A percentile compares a stretch with the other conserved stretches of the same genome.
These are phyloP conservation scores for Cryptosporidium canis DNA, from an alignment of 169 alveolate genomes.

Conservation along the genomic window DNA sequence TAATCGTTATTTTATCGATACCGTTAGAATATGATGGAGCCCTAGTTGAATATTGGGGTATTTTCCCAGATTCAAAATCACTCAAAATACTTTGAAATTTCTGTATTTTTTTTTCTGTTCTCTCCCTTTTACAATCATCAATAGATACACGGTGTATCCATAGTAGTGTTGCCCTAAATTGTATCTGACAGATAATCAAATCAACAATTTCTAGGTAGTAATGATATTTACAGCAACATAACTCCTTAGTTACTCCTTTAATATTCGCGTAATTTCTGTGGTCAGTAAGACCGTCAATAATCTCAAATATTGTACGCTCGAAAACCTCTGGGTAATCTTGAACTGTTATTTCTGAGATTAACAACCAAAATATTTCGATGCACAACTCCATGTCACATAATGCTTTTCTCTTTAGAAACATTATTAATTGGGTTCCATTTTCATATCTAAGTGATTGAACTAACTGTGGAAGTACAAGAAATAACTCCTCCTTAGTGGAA, in stretches of 20 bases:
- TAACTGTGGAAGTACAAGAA: slow-evolving; percentile 69
- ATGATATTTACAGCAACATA: slow-evolving; percentile 42
- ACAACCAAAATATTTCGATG: slow-evolving; percentile 69
- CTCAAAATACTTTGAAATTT: slow-evolving; percentile 21
- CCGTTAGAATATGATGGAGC: slow-evolving; percentile 7
- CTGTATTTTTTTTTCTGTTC: slow-evolving; percentile 42
- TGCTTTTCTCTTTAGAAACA: slow-evolving; percentile 47
- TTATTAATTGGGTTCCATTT: slow-evolving; percentile 11
- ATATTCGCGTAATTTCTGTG: slow-evolving; percentile 17
- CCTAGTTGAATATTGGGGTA: not conserved
- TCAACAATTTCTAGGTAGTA: slow-evolving; percentile 54
- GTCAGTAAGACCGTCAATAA: slow-evolving; percentile 20
- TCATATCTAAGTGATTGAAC: slow-evolving; percentile 79
- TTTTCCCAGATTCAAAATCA: slow-evolving; percentile 39
- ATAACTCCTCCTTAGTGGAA: slow-evolving; percentile 60
- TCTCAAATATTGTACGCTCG: not conserved
- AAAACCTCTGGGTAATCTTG: slow-evolving; percentile 10
- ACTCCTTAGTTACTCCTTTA: not conserved
- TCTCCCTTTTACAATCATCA: slow-evolving; percentile 51
- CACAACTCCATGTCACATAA: slow-evolving; percentile 44
- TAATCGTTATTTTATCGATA: slow-evolving; percentile 5
- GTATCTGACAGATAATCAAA: slow-evolving; percentile 54
- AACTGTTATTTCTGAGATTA: slow-evolving; percentile 62
- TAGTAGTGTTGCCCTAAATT: slow-evolving; percentile 48
- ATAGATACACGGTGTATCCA: slow-evolving; percentile 47